Conservation (phyloP, 495 filamentous ascomycete genomes). For the Bathelium albidoporum region DNA sequence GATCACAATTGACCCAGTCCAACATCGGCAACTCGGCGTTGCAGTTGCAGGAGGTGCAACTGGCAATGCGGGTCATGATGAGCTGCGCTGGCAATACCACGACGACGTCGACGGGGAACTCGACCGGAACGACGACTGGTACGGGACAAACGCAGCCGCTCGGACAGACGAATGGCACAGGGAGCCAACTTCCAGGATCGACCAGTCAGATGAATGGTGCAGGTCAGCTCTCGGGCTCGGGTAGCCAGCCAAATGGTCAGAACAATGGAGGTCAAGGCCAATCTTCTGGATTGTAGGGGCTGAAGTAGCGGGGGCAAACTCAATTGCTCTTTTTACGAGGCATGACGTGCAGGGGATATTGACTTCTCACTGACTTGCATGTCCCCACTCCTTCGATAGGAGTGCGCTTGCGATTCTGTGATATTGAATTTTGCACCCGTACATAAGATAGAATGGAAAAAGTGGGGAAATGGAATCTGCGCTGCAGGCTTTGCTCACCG, state of each 20-base stretch:
- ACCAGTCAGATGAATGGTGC: background rate
- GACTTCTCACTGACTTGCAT: background rate
- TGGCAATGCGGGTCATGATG: background rate
- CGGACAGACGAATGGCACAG: background rate
- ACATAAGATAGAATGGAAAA: background rate
- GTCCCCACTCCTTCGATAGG: background rate
- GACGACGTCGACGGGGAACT: background rate
- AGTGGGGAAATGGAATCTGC: background rate
- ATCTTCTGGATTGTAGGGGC: background rate
- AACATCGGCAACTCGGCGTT: background rate
- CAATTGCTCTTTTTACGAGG: background rate
- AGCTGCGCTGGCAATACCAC: background rate
- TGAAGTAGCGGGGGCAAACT: background rate
- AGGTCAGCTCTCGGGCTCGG: background rate
- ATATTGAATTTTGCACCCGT: background rate
- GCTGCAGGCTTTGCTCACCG: background rate
- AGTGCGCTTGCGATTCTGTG: background rate
- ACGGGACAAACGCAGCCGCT: background rate
- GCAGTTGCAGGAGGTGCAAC: conserved; percentile 1
- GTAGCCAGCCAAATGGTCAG: background rate
- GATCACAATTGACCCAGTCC: background rate
- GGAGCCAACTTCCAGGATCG: background rate
- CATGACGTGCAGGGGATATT: background rate
- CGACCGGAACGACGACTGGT: background rate
- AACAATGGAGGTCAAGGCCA: background rate